Percentiles rank a stretch among this genome's conserved stretches.
phyloP scores from a whole-genome alignment of 129 eudicot genomes.

The Artemisia tridentata region DNA sequence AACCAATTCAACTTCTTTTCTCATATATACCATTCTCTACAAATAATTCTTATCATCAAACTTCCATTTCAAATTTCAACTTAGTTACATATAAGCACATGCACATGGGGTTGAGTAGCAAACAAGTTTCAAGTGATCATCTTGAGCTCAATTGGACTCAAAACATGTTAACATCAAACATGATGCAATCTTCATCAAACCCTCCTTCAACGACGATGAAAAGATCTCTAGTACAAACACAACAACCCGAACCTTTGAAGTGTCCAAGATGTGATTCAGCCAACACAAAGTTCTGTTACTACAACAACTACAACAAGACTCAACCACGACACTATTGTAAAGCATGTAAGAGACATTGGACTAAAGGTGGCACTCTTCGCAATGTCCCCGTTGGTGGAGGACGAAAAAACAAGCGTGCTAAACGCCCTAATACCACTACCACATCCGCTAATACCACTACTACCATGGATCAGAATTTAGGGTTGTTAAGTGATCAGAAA shows the following conservation, averaged over 20 bases:
- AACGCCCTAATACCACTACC: slow-evolving; percentile 34
- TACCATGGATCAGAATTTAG: slow-evolving; percentile 19
- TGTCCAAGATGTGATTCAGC: slow-evolving; percentile 82
- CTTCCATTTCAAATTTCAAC: slow-evolving; percentile 17
- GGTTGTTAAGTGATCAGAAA: slow-evolving; percentile 20
- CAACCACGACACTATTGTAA: slow-evolving; percentile 87
- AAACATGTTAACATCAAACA: slow-evolving; percentile 31
- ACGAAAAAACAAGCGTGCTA: slow-evolving; percentile 82
- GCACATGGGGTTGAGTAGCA: slow-evolving; percentile 57
- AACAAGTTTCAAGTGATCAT: slow-evolving; percentile 54
- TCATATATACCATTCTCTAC: slow-evolving; percentile 4
- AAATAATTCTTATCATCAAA: slow-evolving; percentile 15
- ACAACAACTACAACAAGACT: slow-evolving; percentile 87
- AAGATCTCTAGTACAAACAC: slow-evolving; percentile 33
- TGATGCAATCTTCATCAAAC: slow-evolving; percentile 31
- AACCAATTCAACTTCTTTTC: slow-evolving; percentile 16
- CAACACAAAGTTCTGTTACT: slow-evolving; percentile 88
- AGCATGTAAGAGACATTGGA: slow-evolving; percentile 91
- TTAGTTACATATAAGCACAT: not conserved
- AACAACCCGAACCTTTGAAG: slow-evolving; percentile 42
- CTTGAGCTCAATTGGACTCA: slow-evolving; percentile 47
- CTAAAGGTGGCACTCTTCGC: slow-evolving; percentile 91
- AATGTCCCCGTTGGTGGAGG: slow-evolving; percentile 92
- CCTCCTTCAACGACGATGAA: slow-evolving; percentile 28
- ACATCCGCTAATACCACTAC: not conserved